phyloP scores from a whole-genome alignment of 306 rosid species.

The Malus sieversii region DNA sequence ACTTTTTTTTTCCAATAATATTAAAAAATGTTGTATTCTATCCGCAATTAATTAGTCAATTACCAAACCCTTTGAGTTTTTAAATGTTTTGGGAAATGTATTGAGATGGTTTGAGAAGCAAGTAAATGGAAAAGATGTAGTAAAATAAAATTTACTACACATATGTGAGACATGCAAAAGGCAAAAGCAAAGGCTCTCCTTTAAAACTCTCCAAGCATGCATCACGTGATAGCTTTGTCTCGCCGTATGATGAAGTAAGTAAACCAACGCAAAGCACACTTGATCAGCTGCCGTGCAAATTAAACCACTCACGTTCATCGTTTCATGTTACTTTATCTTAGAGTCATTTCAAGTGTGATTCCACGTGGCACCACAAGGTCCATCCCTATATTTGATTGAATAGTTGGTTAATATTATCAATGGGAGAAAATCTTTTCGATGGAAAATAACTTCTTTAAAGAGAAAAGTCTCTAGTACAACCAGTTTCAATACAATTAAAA shows the following conservation, averaged over 20 bases:
- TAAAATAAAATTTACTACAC: background rate
- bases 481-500: no score
- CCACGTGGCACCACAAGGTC: constrained; percentile 5
- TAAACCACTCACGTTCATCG: background rate
- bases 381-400: background rate
- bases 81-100: background rate
- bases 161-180: background rate
- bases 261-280: background rate
- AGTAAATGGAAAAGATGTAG: background rate
- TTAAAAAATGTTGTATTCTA: no score
- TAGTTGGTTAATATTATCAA: background rate
- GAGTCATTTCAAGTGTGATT: constrained; percentile 20
- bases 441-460: no score
- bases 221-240: constrained; percentile 16
- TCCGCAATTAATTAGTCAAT: background rate
- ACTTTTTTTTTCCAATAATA: no score
- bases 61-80: background rate
- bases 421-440: background rate
- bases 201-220: background rate
- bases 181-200: background rate
- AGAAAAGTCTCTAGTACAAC: no score
- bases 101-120: constrained; percentile 11
- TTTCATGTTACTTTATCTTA: constrained; percentile 2
- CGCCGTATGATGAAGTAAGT: background rate
- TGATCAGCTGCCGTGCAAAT: background rate